Conservation (phyloP, 805 yeast species). For the Brettanomyces naardenensis region DNA sequence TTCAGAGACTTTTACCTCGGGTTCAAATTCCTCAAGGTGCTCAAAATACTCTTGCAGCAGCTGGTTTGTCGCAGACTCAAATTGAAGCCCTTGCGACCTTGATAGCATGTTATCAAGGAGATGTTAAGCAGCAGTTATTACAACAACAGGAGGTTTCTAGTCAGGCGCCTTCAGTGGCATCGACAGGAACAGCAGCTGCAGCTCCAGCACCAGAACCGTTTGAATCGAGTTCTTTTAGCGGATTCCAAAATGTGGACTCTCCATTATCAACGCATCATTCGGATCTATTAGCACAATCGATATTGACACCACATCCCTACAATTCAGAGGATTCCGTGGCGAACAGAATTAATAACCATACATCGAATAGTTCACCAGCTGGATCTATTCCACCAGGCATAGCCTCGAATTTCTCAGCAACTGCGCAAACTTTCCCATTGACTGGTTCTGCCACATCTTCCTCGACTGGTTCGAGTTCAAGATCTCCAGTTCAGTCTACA, state of each 20-base stretch:
- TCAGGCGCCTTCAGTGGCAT: slow-evolving; percentile 4
- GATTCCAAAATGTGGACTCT: not conserved
- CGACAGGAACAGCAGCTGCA: slow-evolving; percentile 7
- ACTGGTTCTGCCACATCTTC: not conserved
- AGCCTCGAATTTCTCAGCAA: slow-evolving; percentile 3
- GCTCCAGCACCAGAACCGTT: slow-evolving; percentile 4
- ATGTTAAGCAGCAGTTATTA: too few species aligned
- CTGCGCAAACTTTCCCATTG: slow-evolving; percentile 4
- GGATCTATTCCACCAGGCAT: slow-evolving; percentile 4
- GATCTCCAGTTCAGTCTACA: too few species aligned
- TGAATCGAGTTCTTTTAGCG: not conserved
- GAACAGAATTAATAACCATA: too few species aligned
- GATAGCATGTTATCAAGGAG: slow-evolving; percentile 53
- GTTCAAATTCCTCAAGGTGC: slow-evolving; percentile 73
- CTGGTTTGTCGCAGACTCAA: slow-evolving; percentile 62
- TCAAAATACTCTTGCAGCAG: slow-evolving; percentile 49
- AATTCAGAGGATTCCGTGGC: too few species aligned
- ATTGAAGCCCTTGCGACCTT: slow-evolving; percentile 67
- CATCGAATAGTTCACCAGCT: too few species aligned
- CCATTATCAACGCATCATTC: not conserved
- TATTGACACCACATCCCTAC: slow-evolving; percentile 7
- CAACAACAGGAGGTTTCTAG: too few species aligned
- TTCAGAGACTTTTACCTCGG: slow-evolving; percentile 35
- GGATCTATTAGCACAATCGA: slow-evolving; percentile 7
- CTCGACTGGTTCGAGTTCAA: not conserved